Evolutionary conservation across 495 filamentous ascomycete species (phyloP), one percentile per base, ranked within the genome.

Genomic region (Entonaema liquescens): DNA sequence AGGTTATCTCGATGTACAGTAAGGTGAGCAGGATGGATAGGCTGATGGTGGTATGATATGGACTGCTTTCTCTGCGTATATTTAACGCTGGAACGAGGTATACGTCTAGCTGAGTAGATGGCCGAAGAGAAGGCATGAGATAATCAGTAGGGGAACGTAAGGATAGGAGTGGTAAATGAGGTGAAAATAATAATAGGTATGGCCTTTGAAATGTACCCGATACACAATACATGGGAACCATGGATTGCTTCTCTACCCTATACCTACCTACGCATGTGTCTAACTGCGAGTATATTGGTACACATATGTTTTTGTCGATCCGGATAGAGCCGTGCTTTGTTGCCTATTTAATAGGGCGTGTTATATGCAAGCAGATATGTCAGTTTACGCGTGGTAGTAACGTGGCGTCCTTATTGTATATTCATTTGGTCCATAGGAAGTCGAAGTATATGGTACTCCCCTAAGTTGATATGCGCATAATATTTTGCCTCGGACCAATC

Each of bases 41-140:
- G 47, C 28, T 52, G 54, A 42, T 8, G 35, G 49, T 65, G 26
- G 38, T 50, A 65, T 36, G 62, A 64, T 26, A n/a, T 23, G 19
- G 42, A 47, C 42, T 47, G 5, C 9, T 47, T 47, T 17, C 13
- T 9, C 11, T n/a, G 31, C 31, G 11, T 47, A 42, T 47, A 47
- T 44, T 2, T 44, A 7, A 6, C 1, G 7, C 40, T 44, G 7
- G 40, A 44, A 44, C 40, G 2, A 19, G 5, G 40, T 19, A 7
- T 35, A 19, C 13, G 5, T 8, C 31, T 40, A 3, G 2, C 6
- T 11, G 25, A 53, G 23, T 28, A n/a, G 12, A 17, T 47, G 11
- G 5, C 11, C 11, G 31, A 33, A 7, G 31, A 33, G 31, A 33
- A 33, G 31, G 31, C 31, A 33, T 33, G 31, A 33, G 5, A 33